phyloP scores from a whole-genome alignment of 129 eudicot genomes.

The Flaveria linearis region DNA sequence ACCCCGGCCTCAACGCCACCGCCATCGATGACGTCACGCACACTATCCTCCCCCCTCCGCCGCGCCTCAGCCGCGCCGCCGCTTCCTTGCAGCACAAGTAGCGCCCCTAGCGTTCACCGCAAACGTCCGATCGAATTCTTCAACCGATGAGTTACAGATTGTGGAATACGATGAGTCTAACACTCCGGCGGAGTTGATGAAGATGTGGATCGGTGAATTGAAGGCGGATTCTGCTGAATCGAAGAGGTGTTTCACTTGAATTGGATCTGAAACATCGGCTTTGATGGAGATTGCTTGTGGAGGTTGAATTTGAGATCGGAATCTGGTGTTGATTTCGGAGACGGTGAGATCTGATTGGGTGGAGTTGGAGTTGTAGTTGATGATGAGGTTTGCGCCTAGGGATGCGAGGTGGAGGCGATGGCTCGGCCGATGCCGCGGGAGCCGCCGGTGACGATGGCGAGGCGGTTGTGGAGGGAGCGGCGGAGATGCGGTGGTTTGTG shows the following conservation, averaged over 20 bases:
- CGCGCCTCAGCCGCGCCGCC: slow-evolving; percentile 43
- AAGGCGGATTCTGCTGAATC: slow-evolving; percentile 51
- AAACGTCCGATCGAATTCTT: slow-evolving; percentile 42
- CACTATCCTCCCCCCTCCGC: slow-evolving; percentile 67
- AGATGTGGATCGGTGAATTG: slow-evolving; percentile 35
- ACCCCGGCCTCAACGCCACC: slow-evolving; percentile 49
- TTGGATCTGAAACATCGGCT: slow-evolving; percentile 53
- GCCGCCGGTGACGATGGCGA: slow-evolving; percentile 64
- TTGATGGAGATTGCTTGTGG: slow-evolving; percentile 39
- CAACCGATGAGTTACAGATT: slow-evolving; percentile 7
- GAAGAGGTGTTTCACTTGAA: slow-evolving; percentile 53
- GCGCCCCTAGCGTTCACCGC: slow-evolving; percentile 54
- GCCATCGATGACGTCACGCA: slow-evolving; percentile 50
- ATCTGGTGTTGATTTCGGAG: slow-evolving; percentile 38
- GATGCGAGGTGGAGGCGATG: slow-evolving; percentile 60
- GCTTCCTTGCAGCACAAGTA: slow-evolving; percentile 54
- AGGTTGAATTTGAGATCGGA: not conserved
- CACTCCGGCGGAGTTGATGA: slow-evolving; percentile 58
- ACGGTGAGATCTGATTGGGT: slow-evolving; percentile 41
- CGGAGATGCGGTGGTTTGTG: slow-evolving; percentile 16
- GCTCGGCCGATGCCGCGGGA: slow-evolving; percentile 70
- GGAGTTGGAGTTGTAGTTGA: slow-evolving; percentile 51
- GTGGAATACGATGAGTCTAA: slow-evolving; percentile 40
- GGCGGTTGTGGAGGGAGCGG: slow-evolving; percentile 42
- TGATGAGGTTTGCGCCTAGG: slow-evolving; percentile 56